Evolutionary conservation across 2,329 filamentous ascomycete species (phyloP).

Genomic region (Thermothelomyces thermophilus): DNA sequence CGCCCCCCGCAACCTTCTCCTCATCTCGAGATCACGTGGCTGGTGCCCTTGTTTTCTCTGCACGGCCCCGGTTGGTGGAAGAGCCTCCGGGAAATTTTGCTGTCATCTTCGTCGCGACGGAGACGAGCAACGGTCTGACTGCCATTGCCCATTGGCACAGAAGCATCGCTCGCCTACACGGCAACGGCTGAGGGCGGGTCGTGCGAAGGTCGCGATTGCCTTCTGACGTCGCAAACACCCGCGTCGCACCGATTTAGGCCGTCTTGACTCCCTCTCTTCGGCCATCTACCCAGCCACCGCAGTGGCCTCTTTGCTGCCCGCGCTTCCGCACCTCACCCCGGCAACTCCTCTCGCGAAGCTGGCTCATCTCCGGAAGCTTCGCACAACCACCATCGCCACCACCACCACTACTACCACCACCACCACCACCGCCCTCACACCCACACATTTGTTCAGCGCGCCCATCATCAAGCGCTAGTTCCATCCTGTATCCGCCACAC

Average conservation of each 20-base stretch:
- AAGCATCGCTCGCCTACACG: conserved; percentile 19
- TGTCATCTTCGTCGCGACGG: conserved; percentile 25
- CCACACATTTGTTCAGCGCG: neutral
- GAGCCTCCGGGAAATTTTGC: conserved; percentile 22
- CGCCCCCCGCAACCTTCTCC: too few species aligned
- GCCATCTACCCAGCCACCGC: conserved; percentile 18
- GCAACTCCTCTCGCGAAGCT: conserved; percentile 2
- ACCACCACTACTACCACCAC: too few species aligned
- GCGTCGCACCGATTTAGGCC: neutral
- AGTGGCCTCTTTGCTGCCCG: conserved; percentile 2
- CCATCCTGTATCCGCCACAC: neutral
- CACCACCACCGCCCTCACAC: neutral
- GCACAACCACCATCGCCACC: neutral
- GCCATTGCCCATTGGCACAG: conserved; percentile 24
- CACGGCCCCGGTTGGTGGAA: conserved; percentile 15
- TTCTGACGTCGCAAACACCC: conserved; percentile 6
- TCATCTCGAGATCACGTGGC: conserved; percentile 23
- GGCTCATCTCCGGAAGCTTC: neutral
- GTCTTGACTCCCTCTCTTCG: neutral
- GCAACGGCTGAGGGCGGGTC: conserved; percentile 7
- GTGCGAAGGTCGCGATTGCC: conserved; percentile 5
- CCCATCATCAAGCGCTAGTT: neutral
- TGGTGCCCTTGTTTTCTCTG: conserved; percentile 16
- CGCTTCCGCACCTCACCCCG: conserved; percentile 1
- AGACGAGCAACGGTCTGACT: conserved; percentile 8